phyloP scores from a whole-genome alignment of 1,139 yeast species.

The Meyerozyma guilliermondii region DNA sequence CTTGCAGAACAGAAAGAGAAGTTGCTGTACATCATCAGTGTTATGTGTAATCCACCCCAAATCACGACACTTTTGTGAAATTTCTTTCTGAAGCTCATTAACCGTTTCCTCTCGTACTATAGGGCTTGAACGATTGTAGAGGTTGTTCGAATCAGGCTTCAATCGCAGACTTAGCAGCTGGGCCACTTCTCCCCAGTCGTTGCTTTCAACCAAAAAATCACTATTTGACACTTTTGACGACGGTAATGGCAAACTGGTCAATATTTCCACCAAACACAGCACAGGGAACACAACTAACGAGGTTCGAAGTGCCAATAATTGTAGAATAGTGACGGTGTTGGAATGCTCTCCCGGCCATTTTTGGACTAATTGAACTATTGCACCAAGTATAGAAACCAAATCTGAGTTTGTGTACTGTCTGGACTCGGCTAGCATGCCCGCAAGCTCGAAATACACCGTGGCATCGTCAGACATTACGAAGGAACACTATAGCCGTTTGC shows the following conservation, averaged over 20 bases:
- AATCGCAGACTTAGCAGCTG: not conserved
- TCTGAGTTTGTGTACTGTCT: not conserved
- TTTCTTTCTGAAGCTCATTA: not conserved
- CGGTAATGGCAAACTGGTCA: not conserved
- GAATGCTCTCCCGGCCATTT: not conserved
- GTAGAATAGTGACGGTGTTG: not conserved
- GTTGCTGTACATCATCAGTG: not conserved
- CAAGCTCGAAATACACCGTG: not conserved
- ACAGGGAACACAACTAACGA: not conserved
- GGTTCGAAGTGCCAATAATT: not conserved
- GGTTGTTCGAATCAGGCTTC: not conserved
- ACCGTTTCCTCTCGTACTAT: not conserved
- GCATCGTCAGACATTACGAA: not conserved
- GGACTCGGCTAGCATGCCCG: not conserved
- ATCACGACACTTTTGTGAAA: not conserved
- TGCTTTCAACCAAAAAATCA: not conserved
- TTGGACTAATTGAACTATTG: not conserved
- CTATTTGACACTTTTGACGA: not conserved
- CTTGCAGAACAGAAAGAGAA: not conserved
- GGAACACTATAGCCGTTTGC: not conserved
- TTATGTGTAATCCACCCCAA: not conserved
- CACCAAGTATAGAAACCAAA: not conserved
- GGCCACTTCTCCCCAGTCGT: not conserved
- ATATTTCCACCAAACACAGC: not conserved
- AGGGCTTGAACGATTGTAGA: not conserved